These are phyloP conservation scores for Termitomyces sp. DNA, from an alignment of 768 basidiomycete genomes.

Conservation along the genomic window DNA sequence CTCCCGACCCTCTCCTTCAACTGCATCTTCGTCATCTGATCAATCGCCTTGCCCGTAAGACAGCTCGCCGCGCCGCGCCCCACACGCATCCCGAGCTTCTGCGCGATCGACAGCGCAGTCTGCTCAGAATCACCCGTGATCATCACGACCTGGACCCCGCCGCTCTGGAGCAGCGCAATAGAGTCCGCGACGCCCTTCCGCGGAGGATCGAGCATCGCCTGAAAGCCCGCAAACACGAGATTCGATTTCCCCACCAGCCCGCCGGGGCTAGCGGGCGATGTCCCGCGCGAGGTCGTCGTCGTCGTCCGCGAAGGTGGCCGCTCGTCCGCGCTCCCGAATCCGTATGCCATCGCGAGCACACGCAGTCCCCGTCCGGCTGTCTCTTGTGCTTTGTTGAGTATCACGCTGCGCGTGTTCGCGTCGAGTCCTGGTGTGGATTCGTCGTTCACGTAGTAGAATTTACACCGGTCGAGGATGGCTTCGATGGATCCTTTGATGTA, in stretches of 20 bases:
- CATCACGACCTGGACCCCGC: slow-evolving; percentile 96
- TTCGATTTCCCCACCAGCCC: slow-evolving; percentile 37
- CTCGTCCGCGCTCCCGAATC: slow-evolving; percentile 55
- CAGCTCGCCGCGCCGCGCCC: slow-evolving; percentile 45
- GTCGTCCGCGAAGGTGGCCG: slow-evolving; percentile 20
- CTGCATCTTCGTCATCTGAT: slow-evolving; percentile 77
- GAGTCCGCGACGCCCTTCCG: slow-evolving; percentile 91
- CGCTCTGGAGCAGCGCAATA: slow-evolving; percentile 71
- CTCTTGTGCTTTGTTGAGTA: slow-evolving; percentile 64
- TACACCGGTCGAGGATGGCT: slow-evolving; percentile 78
- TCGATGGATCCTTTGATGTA: slow-evolving; percentile 95
- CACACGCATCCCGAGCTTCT: slow-evolving; percentile 76
- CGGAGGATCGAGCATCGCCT: slow-evolving; percentile 95
- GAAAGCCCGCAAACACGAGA: slow-evolving; percentile 87
- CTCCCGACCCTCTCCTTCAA: slow-evolving; percentile 75
- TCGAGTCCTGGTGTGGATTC: slow-evolving; percentile 84
- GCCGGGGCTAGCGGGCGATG: slow-evolving; percentile 18
- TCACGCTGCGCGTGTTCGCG: slow-evolving; percentile 55
- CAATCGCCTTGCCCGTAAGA: slow-evolving; percentile 80
- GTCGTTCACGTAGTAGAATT: slow-evolving; percentile 85
- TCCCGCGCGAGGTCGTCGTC: slow-evolving; percentile 21
- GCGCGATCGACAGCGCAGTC: slow-evolving; percentile 86
- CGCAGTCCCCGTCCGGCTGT: slow-evolving; percentile 76
- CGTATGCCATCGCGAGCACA: slow-evolving; percentile 90
- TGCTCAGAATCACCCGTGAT: slow-evolving; percentile 94